phyloP scores from a whole-genome alignment of 139 green algal genomes.

The Tetraselmis striata region DNA sequence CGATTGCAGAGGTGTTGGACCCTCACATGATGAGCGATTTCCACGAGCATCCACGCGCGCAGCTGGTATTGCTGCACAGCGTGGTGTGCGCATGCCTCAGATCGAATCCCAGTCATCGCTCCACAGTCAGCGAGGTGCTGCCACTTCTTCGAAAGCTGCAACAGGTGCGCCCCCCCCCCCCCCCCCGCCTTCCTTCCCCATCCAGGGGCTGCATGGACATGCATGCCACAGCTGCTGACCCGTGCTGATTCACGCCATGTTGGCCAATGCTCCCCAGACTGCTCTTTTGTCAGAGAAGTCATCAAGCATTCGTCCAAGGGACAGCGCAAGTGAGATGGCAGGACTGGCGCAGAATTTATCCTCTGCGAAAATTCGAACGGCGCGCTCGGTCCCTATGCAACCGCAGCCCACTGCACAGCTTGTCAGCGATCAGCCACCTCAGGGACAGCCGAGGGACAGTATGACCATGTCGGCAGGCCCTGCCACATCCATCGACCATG shows the following conservation, averaged over 20 bases:
- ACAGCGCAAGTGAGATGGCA: background rate
- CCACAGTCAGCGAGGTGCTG: background rate
- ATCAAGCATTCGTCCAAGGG: background rate
- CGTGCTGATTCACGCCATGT: no score
- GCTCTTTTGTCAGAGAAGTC: no score
- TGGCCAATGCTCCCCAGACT: no score
- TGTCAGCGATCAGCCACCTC: no score
- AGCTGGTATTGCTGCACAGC: background rate
- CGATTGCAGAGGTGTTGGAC: background rate
- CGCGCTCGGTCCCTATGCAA: no score
- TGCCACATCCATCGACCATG: background rate
- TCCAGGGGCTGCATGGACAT: no score
- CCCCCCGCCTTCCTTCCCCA: no score
- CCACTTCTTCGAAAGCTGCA: background rate
- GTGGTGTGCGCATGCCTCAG: background rate
- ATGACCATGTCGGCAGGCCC: background rate
- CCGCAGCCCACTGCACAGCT: no score
- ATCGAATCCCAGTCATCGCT: background rate
- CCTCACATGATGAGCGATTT: no score
- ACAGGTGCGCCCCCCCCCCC: background rate
- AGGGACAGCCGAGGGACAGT: background rate
- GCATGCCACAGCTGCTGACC: no score
- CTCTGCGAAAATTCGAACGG: no score
- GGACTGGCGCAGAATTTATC: background rate
- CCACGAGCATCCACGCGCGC: no score